phyloP scores from a whole-genome alignment of 148 eudicot genomes.

The Gaultheria prostrata region DNA sequence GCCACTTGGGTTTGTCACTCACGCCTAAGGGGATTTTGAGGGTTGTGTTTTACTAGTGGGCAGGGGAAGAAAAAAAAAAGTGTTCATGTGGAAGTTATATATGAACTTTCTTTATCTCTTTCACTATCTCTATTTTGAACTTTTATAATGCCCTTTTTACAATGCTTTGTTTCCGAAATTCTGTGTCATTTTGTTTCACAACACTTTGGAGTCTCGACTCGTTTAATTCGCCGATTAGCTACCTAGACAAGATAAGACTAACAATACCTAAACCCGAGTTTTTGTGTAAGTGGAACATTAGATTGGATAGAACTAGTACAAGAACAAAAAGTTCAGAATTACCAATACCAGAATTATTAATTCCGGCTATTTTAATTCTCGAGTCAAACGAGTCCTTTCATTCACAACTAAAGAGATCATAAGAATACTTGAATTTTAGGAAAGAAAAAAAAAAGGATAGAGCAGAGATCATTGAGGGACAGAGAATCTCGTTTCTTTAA shows the following conservation, averaged over 20 bases:
- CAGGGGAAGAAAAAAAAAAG: neutral
- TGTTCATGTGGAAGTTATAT: conserved; percentile 21
- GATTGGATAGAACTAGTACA: too few species aligned
- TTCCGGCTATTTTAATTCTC: too few species aligned
- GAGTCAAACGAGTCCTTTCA: too few species aligned
- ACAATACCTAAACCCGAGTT: too few species aligned
- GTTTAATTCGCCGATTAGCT: too few species aligned
- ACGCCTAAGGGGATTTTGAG: conserved; percentile 35
- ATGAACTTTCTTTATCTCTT: conserved; percentile 15
- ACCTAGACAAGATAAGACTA: neutral
- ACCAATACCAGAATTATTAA: too few species aligned
- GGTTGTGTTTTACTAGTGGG: neutral
- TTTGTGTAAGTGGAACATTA: too few species aligned
- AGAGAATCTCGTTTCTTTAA: neutral
- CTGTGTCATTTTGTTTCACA: neutral
- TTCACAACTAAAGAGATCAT: too few species aligned
- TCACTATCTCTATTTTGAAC: neutral
- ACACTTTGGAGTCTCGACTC: neutral
- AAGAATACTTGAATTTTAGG: too few species aligned
- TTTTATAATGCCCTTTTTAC: neutral
- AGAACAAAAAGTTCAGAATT: too few species aligned
- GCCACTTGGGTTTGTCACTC: conserved; percentile 38
- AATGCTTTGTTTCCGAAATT: neutral
- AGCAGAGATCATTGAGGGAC: too few species aligned
- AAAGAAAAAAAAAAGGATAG: too few species aligned